A percentile compares a stretch with the other conserved stretches of the same genome.
Evolutionary conservation across 305 asterid species (phyloP).

Genomic region (Fraxinus paxiana): DNA sequence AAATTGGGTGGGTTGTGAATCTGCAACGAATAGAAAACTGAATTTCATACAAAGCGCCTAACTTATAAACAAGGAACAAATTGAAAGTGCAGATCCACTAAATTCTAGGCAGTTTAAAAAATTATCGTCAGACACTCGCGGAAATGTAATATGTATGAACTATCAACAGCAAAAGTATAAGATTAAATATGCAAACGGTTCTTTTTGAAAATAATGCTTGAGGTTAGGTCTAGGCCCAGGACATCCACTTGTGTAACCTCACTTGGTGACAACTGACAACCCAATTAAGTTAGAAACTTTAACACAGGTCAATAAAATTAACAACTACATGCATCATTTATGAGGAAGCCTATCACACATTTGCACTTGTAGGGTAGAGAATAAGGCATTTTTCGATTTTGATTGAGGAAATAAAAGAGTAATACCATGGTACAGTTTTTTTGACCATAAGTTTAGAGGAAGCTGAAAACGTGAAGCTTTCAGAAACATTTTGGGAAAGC

Average conservation of each 20-base stretch:
- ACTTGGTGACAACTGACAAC: not conserved
- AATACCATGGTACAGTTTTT: not conserved
- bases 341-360: not conserved
- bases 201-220: not conserved
- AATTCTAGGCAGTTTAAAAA: not conserved
- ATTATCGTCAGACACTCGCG: not conserved
- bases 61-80: not conserved
- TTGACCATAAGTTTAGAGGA: not conserved
- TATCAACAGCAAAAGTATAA: not conserved
- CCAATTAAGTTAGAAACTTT: not conserved
- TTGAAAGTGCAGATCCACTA: not conserved
- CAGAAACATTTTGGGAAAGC: not conserved
- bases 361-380: not conserved
- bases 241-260: not conserved
- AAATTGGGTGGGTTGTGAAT: not conserved
- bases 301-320: not conserved
- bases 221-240: not conserved
- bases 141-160: not conserved
- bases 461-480: not conserved
- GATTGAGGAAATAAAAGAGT: not conserved
- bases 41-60: not conserved
- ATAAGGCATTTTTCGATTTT: not conserved
- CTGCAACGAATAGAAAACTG: not conserved
- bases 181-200: not conserved
- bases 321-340: not conserved